A percentile compares a stretch with the other conserved stretches of the same genome.
phyloP scores from a whole-genome alignment of 2,329 filamentous ascomycete species.

The Ophiostoma fasciatum region DNA sequence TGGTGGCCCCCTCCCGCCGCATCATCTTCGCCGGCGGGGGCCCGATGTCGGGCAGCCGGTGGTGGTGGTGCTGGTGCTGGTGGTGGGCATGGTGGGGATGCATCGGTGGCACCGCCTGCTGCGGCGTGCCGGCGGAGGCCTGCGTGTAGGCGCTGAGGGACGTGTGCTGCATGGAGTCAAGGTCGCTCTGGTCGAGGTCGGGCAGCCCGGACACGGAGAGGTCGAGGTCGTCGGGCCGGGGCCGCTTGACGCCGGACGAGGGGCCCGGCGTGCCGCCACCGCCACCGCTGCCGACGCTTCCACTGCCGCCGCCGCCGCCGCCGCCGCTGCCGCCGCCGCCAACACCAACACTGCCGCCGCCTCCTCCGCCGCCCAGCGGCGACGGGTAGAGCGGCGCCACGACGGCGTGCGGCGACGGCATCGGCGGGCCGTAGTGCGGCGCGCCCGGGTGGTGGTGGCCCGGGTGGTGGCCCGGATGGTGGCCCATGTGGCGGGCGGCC shows the following conservation, averaged over 20 bases:
- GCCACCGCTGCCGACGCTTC: too few species aligned
- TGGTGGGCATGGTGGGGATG: conserved; percentile 24
- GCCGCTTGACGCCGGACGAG: conserved; percentile 29
- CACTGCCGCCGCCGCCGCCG: conserved; percentile 8
- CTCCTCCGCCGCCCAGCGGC: conserved; percentile 20
- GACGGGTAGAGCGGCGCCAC: conserved; percentile 38
- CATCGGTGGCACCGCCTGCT: conserved; percentile 13
- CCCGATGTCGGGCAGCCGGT: conserved; percentile 59
- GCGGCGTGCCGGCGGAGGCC: conserved; percentile 15
- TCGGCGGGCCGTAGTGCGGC: conserved; percentile 34
- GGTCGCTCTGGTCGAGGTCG: conserved; percentile 38
- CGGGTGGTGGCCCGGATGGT: conserved; percentile 29
- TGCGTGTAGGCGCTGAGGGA: conserved; percentile 35
- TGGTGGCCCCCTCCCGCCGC: conserved; percentile 37
- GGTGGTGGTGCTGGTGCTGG: conserved; percentile 51
- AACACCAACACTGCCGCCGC: too few species aligned
- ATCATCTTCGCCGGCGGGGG: conserved; percentile 54
- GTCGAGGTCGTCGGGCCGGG: conserved; percentile 44
- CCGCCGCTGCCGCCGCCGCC: too few species aligned
- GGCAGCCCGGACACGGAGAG: conserved; percentile 34
- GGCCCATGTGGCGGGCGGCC: conserved; percentile 26
- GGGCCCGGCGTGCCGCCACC: conserved; percentile 19
- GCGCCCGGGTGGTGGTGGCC: conserved; percentile 27
- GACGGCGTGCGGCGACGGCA: conserved; percentile 29
- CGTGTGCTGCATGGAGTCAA: conserved; percentile 39